Conservation (phyloP, 768 basidiomycete species). For the Phaeolepiota aurea region DNA sequence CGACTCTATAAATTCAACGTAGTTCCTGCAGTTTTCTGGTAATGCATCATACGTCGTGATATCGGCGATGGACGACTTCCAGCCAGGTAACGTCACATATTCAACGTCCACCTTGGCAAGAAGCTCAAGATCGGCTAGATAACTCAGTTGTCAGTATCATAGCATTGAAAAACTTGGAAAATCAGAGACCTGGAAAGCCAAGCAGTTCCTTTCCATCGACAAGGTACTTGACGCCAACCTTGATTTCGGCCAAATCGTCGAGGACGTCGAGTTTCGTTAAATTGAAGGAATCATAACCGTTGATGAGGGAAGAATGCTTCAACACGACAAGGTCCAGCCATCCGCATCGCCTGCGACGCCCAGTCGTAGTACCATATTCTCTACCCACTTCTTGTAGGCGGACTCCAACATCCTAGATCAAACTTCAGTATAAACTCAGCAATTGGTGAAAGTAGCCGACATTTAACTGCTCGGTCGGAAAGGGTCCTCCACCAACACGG, state of each 20-base stretch:
- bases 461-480: slow-evolving; percentile 93
- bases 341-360: slow-evolving; percentile 86
- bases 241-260: slow-evolving; percentile 78
- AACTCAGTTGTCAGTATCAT: background rate
- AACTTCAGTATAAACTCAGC: background rate
- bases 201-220: slow-evolving; percentile 69
- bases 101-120: slow-evolving; percentile 75
- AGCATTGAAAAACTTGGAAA: background rate
- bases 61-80: slow-evolving; percentile 71
- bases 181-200: slow-evolving; percentile 74
- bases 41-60: slow-evolving; percentile 61
- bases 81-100: slow-evolving; percentile 87
- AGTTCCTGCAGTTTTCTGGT: slow-evolving; percentile 78
- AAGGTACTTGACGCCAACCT: slow-evolving; percentile 75
- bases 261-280: slow-evolving; percentile 95
- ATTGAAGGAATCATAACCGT: slow-evolving; percentile 91
- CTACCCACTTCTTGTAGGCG: slow-evolving; percentile 91
- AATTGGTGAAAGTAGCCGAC: slow-evolving; percentile 29
- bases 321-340: slow-evolving; percentile 98
- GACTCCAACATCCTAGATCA: slow-evolving; percentile 59
- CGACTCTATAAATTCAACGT: slow-evolving; percentile 81
- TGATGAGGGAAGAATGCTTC: slow-evolving; percentile 87
- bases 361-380: slow-evolving; percentile 91
- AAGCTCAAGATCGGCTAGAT: slow-evolving; percentile 73
- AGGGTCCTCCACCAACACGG: slow-evolving; percentile 96